A percentile compares a stretch with the other conserved stretches of the same genome.
Conservation (phyloP, 139 green algal species). For the Micromonas commoda region DNA sequence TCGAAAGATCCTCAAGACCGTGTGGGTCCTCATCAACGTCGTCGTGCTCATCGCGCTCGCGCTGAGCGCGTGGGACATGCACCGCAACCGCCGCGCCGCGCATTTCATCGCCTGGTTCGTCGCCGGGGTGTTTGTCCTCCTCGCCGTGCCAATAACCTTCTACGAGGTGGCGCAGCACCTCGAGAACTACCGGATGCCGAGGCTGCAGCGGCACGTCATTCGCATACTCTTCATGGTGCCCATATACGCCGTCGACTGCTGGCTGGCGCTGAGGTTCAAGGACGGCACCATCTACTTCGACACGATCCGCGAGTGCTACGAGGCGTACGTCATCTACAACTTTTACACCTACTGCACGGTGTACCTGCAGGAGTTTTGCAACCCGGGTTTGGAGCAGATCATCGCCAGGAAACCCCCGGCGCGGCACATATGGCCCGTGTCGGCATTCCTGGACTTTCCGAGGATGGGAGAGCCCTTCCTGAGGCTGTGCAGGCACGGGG, state of each 20-base stretch:
- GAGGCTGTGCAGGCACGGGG: constrained; percentile 57
- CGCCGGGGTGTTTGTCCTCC: constrained; percentile 82
- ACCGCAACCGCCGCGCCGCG: background rate
- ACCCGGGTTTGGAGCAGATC: constrained; percentile 51
- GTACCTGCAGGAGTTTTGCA: constrained; percentile 54
- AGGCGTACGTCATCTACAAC: constrained; percentile 87
- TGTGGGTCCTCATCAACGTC: constrained; percentile 1
- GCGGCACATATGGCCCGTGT: constrained; percentile 61
- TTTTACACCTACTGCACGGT: constrained; percentile 88
- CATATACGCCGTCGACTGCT: constrained; percentile 82
- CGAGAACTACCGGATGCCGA: constrained; percentile 81
- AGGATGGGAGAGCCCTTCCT: constrained; percentile 48
- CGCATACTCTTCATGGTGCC: constrained; percentile 87
- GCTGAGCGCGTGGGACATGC: constrained; percentile 15
- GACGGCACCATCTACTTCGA: constrained; percentile 62
- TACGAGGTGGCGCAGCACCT: constrained; percentile 83
- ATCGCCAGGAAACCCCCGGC: constrained; percentile 45
- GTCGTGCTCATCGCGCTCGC: background rate
- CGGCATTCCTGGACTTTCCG: constrained; percentile 29
- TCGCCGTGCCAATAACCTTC: constrained; percentile 76
- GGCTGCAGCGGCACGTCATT: constrained; percentile 82
- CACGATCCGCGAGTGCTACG: constrained; percentile 68
- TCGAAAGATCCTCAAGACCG: background rate
- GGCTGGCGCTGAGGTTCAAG: constrained; percentile 73
- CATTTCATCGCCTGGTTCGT: constrained; percentile 66